Evolutionary conservation across 2,329 filamentous ascomycete genomes (phyloP).

Genomic region (Ascochyta lentis): DNA sequence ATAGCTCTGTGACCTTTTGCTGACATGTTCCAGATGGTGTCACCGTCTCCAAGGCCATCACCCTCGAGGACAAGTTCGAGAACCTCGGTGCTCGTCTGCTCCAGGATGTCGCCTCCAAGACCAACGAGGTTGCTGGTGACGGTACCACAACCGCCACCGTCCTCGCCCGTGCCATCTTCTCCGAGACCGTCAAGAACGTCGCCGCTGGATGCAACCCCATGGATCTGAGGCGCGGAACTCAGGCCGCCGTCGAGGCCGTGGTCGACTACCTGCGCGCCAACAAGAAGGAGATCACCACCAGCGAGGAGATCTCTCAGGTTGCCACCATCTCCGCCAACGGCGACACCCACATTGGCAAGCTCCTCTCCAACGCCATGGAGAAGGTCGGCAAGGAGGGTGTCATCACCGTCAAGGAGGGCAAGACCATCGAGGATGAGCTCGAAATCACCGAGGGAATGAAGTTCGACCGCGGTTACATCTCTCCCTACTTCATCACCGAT

Average conservation of each 20-base stretch:
- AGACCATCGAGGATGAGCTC: constrained; percentile 96
- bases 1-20: constrained; percentile 4
- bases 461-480: constrained; percentile 98
- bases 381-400: constrained; percentile 99
- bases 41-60: constrained; percentile 75
- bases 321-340: constrained; percentile 98
- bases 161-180: constrained; percentile 97
- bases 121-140: constrained; percentile 98
- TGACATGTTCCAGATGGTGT: constrained; percentile 55
- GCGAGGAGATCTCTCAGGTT: constrained; percentile 95
- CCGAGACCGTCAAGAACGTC: constrained; percentile 99
- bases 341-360: constrained; percentile 90
- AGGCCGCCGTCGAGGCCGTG: constrained; percentile 93
- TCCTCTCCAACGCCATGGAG: constrained; percentile 99
- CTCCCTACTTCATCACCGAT: constrained; percentile 99
- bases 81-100: constrained; percentile 97
- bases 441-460: constrained; percentile 99
- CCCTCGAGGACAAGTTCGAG: constrained; percentile 98
- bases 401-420: constrained; percentile 99
- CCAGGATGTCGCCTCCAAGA: constrained; percentile 98
- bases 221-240: constrained; percentile 96
- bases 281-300: constrained; percentile 98
- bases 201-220: constrained; percentile 99
- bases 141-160: constrained; percentile 98
- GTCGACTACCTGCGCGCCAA: constrained; percentile 93